phyloP scores from a whole-genome alignment of 768 basidiomycete genomes.

The Trametes meyenii region DNA sequence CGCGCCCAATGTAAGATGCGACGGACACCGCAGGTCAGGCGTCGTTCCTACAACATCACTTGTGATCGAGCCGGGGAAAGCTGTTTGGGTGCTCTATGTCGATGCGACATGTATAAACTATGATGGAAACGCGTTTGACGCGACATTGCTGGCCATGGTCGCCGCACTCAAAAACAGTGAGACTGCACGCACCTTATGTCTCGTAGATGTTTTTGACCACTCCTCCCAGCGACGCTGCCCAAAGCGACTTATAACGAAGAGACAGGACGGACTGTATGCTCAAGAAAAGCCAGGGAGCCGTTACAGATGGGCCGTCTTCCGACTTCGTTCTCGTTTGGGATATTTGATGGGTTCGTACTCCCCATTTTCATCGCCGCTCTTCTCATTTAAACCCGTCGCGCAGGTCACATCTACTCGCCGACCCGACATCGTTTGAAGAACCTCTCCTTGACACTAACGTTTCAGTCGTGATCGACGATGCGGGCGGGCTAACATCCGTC shows the following conservation, averaged over 20 bases:
- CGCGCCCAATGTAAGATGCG: background rate
- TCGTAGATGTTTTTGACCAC: background rate
- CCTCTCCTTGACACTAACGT: constrained; percentile 77
- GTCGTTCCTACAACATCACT: constrained; percentile 67
- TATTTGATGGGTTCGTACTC: constrained; percentile 73
- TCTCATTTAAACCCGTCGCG: background rate
- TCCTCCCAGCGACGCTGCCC: constrained; percentile 62
- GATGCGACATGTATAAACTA: constrained; percentile 97
- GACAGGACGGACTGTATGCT: constrained; percentile 62
- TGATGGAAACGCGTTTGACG: constrained; percentile 95
- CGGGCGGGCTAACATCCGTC: constrained; percentile 50
- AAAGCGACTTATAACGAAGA: constrained; percentile 74
- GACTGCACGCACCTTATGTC: constrained; percentile 31
- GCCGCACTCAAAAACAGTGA: constrained; percentile 84
- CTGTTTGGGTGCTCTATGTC: constrained; percentile 93
- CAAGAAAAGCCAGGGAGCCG: constrained; percentile 48
- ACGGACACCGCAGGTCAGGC: constrained; percentile 53
- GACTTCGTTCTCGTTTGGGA: constrained; percentile 67
- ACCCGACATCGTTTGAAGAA: constrained; percentile 91
- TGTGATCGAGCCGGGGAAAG: constrained; percentile 78
- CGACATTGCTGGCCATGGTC: constrained; percentile 84
- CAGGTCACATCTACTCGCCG: constrained; percentile 70
- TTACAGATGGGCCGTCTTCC: constrained; percentile 52
- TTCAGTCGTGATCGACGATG: constrained; percentile 60
- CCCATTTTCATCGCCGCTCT: background rate